These are phyloP conservation scores for Moricandia arvensis DNA, from an alignment of 345 rosid species.

Conservation along the genomic window DNA sequence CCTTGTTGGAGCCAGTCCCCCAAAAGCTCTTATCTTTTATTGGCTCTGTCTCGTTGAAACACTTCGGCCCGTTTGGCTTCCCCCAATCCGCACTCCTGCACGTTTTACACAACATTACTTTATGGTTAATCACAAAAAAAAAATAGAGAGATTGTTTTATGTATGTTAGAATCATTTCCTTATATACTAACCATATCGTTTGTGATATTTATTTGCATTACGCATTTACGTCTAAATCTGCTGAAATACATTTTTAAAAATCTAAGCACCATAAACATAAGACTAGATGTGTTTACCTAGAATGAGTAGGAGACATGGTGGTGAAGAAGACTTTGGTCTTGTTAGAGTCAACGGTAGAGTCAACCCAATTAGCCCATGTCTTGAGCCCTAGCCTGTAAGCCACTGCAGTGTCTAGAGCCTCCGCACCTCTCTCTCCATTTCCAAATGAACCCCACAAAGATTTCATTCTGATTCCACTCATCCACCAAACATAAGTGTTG, in stretches of 20 bases:
- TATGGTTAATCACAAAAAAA: neutral
- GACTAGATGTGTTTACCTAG: conserved; percentile 44
- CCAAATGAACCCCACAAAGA: conserved; percentile 90
- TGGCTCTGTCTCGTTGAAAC: conserved; percentile 87
- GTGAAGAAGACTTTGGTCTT: conserved; percentile 77
- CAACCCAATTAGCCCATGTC: conserved; percentile 96
- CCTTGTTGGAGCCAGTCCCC: conserved; percentile 58
- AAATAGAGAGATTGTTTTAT: neutral
- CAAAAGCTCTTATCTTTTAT: conserved; percentile 56
- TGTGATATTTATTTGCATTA: neutral
- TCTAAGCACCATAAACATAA: neutral
- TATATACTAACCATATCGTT: neutral
- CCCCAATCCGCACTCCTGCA: conserved; percentile 74
- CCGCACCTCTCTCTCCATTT: conserved; percentile 73
- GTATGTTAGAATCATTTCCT: neutral
- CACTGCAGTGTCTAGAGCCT: conserved; percentile 57
- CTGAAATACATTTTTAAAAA: neutral
- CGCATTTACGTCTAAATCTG: neutral
- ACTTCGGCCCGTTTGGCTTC: conserved; percentile 56
- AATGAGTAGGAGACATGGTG: conserved; percentile 85
- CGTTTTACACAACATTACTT: neutral
- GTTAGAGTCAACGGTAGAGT: conserved; percentile 69
- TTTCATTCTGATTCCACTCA: conserved; percentile 66
- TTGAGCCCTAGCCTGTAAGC: conserved; percentile 69
- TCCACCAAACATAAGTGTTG: conserved; percentile 99